These are phyloP conservation scores for Kappamyces sp. DNA, from an alignment of 192 early-diverging fungal species.

Conservation along the genomic window DNA sequence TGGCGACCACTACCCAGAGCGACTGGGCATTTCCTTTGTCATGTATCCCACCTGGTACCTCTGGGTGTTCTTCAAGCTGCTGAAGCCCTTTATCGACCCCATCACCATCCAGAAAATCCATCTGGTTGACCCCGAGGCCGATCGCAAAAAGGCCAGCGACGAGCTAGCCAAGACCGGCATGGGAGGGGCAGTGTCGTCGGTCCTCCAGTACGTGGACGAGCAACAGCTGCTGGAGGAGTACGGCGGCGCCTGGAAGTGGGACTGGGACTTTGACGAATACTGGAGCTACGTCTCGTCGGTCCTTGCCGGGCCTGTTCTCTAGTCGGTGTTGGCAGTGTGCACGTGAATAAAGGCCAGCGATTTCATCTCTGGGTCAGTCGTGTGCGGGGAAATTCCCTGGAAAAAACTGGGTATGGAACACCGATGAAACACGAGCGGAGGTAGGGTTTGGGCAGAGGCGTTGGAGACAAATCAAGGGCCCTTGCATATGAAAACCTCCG, in stretches of 20 bases:
- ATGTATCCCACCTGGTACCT: conserved; percentile 83
- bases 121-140: conserved; percentile 63
- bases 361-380: too few relatives aligned
- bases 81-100: conserved; percentile 88
- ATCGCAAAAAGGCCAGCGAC: conserved; percentile 13
- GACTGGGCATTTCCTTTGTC: conserved; percentile 61
- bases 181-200: conserved; percentile 39
- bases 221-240: conserved; percentile 62
- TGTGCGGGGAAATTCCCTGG: too few relatives aligned
- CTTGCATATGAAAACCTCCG: too few relatives aligned
- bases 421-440: too few relatives aligned
- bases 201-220: conserved; percentile 43
- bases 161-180: conserved; percentile 13
- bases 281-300: conserved; percentile 43
- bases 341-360: neutral
- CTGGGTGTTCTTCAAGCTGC: conserved; percentile 69
- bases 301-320: neutral
- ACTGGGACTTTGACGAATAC: conserved; percentile 60
- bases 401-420: too few relatives aligned
- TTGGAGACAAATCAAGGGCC: too few relatives aligned
- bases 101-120: conserved; percentile 82
- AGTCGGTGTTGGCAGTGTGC: neutral
- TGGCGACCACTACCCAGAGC: conserved; percentile 86
- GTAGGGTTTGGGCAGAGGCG: too few relatives aligned
- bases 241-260: conserved; percentile 63